Percentiles rank a stretch among this genome's conserved stretches.
These are phyloP conservation scores for Mycena citricolor DNA, from an alignment of 1,284 basidiomycete genomes.

Conservation along the genomic window DNA sequence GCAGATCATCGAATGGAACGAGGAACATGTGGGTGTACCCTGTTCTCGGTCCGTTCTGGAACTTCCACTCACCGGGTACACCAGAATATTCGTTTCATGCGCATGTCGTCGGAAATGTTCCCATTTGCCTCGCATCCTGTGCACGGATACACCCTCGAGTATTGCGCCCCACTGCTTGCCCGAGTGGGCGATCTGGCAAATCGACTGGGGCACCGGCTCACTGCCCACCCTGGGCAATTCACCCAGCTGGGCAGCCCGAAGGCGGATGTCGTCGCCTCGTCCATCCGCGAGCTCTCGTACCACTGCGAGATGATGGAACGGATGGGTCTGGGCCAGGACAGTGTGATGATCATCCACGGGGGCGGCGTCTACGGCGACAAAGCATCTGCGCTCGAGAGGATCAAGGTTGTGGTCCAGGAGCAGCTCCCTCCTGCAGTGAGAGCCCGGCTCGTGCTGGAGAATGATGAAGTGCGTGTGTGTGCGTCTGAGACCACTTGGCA, in stretches of 20 bases:
- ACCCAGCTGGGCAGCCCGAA: slow-evolving; percentile 83
- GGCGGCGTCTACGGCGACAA: slow-evolving; percentile 86
- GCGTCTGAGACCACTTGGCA: not conserved
- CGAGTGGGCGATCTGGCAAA: slow-evolving; percentile 74
- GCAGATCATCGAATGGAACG: slow-evolving; percentile 83
- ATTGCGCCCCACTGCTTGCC: slow-evolving; percentile 52
- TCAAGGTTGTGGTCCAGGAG: slow-evolving; percentile 68
- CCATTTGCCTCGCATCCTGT: slow-evolving; percentile 84
- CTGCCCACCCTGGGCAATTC: slow-evolving; percentile 86
- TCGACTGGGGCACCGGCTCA: slow-evolving; percentile 78
- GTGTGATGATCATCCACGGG: slow-evolving; percentile 81
- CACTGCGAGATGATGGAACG: slow-evolving; percentile 85
- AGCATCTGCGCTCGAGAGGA: slow-evolving; percentile 63
- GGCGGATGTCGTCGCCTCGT: slow-evolving; percentile 69
- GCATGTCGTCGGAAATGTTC: slow-evolving; percentile 88
- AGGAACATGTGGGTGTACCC: slow-evolving; percentile 56
- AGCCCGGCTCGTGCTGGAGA: slow-evolving; percentile 81
- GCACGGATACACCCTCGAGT: slow-evolving; percentile 80
- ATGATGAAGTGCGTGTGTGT: slow-evolving; percentile 70
- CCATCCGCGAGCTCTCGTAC: slow-evolving; percentile 78
- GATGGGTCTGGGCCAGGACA: slow-evolving; percentile 76
- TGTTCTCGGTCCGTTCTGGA: slow-evolving; percentile 1
- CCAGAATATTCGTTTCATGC: slow-evolving; percentile 73
- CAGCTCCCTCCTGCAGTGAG: slow-evolving; percentile 65
- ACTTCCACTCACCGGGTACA: not conserved